These are phyloP conservation scores for Ophiocordyceps camponoti-leonardi DNA, from an alignment of 2,329 filamentous ascomycete species.

Conservation along the genomic window DNA sequence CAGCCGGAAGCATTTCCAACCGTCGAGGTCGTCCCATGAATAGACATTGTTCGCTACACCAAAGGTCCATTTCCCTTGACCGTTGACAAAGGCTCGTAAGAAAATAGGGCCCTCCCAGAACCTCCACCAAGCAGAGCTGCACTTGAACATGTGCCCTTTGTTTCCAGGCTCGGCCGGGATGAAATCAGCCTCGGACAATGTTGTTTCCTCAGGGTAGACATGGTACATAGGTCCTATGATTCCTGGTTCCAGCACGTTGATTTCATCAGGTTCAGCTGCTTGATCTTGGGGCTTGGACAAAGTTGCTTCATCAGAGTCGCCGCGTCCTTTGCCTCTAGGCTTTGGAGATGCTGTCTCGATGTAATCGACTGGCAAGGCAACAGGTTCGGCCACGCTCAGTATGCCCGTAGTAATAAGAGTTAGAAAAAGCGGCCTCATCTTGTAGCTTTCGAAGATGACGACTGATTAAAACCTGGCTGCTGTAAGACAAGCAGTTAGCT, in stretches of 20 bases:
- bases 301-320: not conserved
- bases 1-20: not conserved
- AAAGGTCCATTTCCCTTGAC: not conserved
- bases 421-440: not conserved
- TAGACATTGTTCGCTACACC: not conserved
- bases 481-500: not conserved
- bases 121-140: no score
- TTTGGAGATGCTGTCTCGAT: not conserved
- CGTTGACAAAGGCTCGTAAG: not conserved
- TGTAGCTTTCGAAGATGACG: not conserved
- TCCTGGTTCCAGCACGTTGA: no score
- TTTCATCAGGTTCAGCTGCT: no score
- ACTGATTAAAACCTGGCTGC: not conserved
- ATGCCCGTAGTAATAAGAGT: not conserved
- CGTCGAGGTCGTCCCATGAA: not conserved
- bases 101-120: no score
- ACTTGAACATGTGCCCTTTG: no score
- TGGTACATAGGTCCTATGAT: no score
- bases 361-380: not conserved
- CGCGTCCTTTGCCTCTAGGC: not conserved
- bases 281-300: no score
- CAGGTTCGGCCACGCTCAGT: not conserved
- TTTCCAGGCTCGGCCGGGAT: no score
- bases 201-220: no score
- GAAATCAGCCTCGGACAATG: no score